Evolutionary conservation across 805 yeast species (phyloP), one percentile per base, ranked within the genome.

Genomic region (Candida montana): DNA sequence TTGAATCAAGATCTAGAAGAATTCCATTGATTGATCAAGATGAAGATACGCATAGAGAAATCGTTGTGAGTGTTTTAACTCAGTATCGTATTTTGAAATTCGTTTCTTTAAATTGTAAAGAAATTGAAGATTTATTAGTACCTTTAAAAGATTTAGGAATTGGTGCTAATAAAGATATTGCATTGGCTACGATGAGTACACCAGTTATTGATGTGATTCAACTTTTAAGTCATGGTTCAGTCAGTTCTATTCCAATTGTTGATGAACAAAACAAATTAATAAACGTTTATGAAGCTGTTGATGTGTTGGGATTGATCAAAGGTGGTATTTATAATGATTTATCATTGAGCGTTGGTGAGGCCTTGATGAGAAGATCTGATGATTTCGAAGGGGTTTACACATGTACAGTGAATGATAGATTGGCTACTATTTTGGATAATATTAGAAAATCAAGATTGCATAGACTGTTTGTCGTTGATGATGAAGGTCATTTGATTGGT

Each of bases 361-460:
- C 98, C 0, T 69, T 93, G 40, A 78, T 93, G 79, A 79, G 95
- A 63, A 72, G 96, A 58, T 81, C 95, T 4, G 96, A 90, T 52
- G 97, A 93, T 59, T 93, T 91, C 55, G 98, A 93, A 63, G 99
- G 99, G 45, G 98, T 93, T 12, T 87, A 89, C 64, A 93, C 98
- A 0, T 93, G 99, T 64, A 87, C 97, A 0, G 72, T 80, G 50
- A 75, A 80, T 51, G 99, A 93, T 61, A 74, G 90, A 48, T 68
- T 93, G 44, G 83, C 91, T 47, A 87, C 95, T 13, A 83, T 93
- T 43, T 75, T 93, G 80, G 96, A 90, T 59, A 90, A 95, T 28
- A 88, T 93, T 45, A 77, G 97, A 55, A 84, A 89, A 53, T 81
- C 95, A 27, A 76, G 98, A 52, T 73, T 93, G 46, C 97, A 93